Evolutionary conservation across 2,329 filamentous ascomycete species (phyloP), one percentile per base, ranked within the genome.

Genomic region (Tothia fuscella): DNA sequence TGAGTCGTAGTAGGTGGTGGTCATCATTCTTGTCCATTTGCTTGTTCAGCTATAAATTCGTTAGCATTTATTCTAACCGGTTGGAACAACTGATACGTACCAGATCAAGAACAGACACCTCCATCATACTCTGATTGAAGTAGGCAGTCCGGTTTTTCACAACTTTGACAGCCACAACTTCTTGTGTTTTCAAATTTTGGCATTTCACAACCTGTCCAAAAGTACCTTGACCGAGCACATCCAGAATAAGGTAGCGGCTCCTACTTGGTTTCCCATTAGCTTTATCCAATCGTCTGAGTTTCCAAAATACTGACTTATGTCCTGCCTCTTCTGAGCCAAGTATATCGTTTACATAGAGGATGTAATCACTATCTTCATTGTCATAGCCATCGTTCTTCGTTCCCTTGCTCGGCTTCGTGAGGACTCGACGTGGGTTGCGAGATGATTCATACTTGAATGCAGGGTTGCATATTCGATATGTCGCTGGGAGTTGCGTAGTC

Each of bases 91-190:
- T 71, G 93, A 86, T 71, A n/a, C n/a, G n/a, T n/a, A n/a, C n/a
- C n/a, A 98, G 59, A 62, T 98, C 91, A 44, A 98, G 71, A 19
- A 98, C 91, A 2, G 91, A 98, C 24, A 98, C 91, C 59, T 98
- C 91, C 91, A 98, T 98, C 91, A 98, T 98, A 62, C 91, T 96
- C 63, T 98, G 91, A 58, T 98, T 98, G 68, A 98, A 98, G 62
- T 98, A 98, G 28, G 91, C 91, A 2, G 91, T 98, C 54, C 89
- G 80, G 63, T 98, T 98, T 67, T 98, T 98, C 66, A 98, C 91
- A 42, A 98, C 91, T 65, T 98, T 98, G 51, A 98, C 91, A 3
- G 91, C 91, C 33, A 98, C 91, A 29, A 98, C 91, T 63, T 98
- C 91, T 60, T 95, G 88, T 1, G 91, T 96, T 66, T 94, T 95